Evolutionary conservation across 2,329 filamentous ascomycete species (phyloP), one percentile per base, ranked within the genome.

Genomic region (Alternaria hordeiaustralica): DNA sequence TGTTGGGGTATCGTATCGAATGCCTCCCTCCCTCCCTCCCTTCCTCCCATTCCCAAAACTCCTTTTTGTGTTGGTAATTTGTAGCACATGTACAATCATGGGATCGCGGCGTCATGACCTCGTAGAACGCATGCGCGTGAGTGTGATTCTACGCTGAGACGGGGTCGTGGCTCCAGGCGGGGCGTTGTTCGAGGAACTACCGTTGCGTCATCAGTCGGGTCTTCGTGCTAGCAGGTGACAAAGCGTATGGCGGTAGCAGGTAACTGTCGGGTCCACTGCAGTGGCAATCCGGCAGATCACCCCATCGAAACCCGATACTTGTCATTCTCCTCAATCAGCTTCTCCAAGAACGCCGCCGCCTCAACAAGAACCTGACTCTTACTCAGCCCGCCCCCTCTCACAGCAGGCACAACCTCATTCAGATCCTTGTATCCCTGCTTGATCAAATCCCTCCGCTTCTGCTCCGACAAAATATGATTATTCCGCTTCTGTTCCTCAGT

Each of bases 381-480:
- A 81, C 92, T 96, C 69, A 94, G 90, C 1, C 91, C 91, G 9
- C 91, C 91, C 25, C 88, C 89, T 59, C 86, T 87, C 11, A 96
- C 84, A 15, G 89, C 90, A 0, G 94, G 93, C 0, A 97, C 92
- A 21, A 96, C 84, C 26, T 88, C 85, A 67, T 88, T 88, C n/a
- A 97, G 82, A 61, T 95, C 91, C 46, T 94, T 91, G 71, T 95
- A 97, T 0, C 92, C 92, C 68, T 92, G 87, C 75, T 93, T 91
- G 73, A 95, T 95, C 50, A 94, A 83, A 25, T 92, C 93, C 51
- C 93, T 86, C 33, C 94, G 87, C 79, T 96, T 96, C 81, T 97
- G 92, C 76, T 96, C 93, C 56, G 93, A 96, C 56, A 90, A 86
- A 68, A 97, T 96, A 75, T 96, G 93, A 70, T 97, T 97, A 73